These are phyloP conservation scores for Carallia pectinifolia DNA, from an alignment of 345 rosid species.

Conservation along the genomic window DNA sequence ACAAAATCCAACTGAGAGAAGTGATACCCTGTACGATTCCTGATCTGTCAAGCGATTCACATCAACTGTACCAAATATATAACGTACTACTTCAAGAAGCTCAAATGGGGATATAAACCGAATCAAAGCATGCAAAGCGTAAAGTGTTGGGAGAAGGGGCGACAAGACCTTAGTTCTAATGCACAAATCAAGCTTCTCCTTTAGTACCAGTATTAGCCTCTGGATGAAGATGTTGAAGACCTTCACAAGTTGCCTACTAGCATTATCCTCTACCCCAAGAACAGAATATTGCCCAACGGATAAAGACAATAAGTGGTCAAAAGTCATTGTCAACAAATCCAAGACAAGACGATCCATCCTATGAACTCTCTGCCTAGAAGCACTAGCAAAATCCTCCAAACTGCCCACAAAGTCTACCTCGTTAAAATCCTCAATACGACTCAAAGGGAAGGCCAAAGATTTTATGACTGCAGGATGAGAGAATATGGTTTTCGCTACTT, in stretches of 20 bases:
- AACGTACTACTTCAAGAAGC: constrained; percentile 57
- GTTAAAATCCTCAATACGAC: constrained; percentile 34
- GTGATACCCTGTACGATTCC: constrained; percentile 27
- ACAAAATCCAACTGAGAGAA: constrained; percentile 55
- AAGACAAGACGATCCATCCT: constrained; percentile 57
- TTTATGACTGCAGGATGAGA: constrained; percentile 58
- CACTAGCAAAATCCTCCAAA: constrained; percentile 42
- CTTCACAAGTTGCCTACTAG: constrained; percentile 36
- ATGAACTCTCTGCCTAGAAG: constrained; percentile 40
- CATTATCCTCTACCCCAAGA: constrained; percentile 26
- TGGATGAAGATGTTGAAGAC: constrained; percentile 45
- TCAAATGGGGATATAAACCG: constrained; percentile 65
- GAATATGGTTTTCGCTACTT: constrained; percentile 56
- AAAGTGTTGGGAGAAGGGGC: constrained; percentile 53
- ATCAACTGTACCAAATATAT: constrained; percentile 50
- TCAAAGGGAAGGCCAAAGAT: constrained; percentile 49
- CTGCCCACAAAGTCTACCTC: constrained; percentile 28
- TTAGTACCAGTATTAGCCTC: constrained; percentile 42
- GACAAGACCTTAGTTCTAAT: constrained; percentile 37
- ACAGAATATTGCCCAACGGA: constrained; percentile 23
- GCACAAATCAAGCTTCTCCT: constrained; percentile 48
- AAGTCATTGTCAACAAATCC: constrained; percentile 51
- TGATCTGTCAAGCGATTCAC: constrained; percentile 23
- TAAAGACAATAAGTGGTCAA: constrained; percentile 44
- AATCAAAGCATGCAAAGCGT: constrained; percentile 51